These are phyloP conservation scores for Calocybe indica DNA, from an alignment of 768 basidiomycete species.

Conservation along the genomic window DNA sequence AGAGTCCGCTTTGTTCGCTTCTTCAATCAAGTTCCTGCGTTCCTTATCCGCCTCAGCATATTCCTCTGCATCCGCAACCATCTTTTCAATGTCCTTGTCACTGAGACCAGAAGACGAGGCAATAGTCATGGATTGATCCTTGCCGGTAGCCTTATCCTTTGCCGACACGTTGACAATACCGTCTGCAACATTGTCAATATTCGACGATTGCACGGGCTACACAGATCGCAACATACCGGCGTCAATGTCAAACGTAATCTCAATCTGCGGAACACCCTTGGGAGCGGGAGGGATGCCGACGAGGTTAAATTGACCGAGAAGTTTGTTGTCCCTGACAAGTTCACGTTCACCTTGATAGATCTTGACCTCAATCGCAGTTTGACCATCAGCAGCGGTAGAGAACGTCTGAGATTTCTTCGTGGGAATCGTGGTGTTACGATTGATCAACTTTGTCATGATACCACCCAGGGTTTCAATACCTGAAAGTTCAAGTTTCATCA, in stretches of 20 bases:
- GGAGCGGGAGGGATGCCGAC: slow-evolving; percentile 91
- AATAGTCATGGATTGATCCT: slow-evolving; percentile 96
- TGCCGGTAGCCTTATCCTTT: slow-evolving; percentile 87
- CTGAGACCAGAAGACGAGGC: slow-evolving; percentile 95
- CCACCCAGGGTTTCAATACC: slow-evolving; percentile 96
- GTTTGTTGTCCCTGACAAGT: slow-evolving; percentile 96
- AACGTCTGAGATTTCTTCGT: slow-evolving; percentile 99
- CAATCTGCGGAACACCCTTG: slow-evolving; percentile 80
- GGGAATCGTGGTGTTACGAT: slow-evolving; percentile 97
- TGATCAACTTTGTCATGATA: slow-evolving; percentile 99
- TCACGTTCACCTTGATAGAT: slow-evolving; percentile 99
- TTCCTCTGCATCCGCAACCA: slow-evolving; percentile 93
- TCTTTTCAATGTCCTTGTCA: slow-evolving; percentile 95
- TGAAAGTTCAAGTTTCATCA: slow-evolving; percentile 8
- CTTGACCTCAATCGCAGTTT: slow-evolving; percentile 99
- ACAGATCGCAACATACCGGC: slow-evolving; percentile 49
- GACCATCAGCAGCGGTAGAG: slow-evolving; percentile 98
- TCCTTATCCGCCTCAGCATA: slow-evolving; percentile 91
- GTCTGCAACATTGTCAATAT: slow-evolving; percentile 33
- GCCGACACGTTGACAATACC: slow-evolving; percentile 98
- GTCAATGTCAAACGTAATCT: slow-evolving; percentile 95
- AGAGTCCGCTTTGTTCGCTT: slow-evolving; percentile 94
- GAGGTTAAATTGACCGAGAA: slow-evolving; percentile 99
- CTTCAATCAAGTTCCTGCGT: slow-evolving; percentile 85
- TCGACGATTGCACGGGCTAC: too few relatives aligned